phyloP scores from a whole-genome alignment of 805 yeast genomes.

The Starmera caribaea region DNA sequence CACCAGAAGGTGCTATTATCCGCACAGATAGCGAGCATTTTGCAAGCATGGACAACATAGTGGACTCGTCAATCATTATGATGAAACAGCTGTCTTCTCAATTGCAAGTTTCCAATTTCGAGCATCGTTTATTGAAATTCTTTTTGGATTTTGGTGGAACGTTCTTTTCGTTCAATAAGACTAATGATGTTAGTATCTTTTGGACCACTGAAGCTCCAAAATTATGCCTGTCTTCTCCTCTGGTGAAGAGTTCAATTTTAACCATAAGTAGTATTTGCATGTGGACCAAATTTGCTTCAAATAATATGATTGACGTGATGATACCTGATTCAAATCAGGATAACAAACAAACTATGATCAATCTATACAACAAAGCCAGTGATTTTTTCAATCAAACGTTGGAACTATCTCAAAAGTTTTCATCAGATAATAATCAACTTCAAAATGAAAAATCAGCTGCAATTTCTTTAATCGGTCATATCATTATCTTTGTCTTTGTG shows the following conservation, averaged over 20 bases:
- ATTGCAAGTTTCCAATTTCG: constrained; percentile 10
- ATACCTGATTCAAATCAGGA: constrained; percentile 6
- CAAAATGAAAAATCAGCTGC: constrained; percentile 5
- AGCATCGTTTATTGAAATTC: constrained; percentile 11
- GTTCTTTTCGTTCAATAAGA: constrained; percentile 10
- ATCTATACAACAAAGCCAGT: constrained; percentile 8
- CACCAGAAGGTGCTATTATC: too few relatives aligned
- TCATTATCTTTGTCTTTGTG: constrained; percentile 11
- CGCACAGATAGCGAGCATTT: neutral
- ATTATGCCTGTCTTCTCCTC: constrained; percentile 9
- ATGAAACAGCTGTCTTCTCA: constrained; percentile 3
- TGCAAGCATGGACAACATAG: neutral
- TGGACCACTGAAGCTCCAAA: constrained; percentile 11
- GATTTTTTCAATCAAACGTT: constrained; percentile 8
- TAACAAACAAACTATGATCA: constrained; percentile 3
- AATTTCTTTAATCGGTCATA: constrained; percentile 8
- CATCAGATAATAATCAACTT: neutral
- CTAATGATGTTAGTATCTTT: constrained; percentile 4
- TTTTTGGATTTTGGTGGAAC: constrained; percentile 14
- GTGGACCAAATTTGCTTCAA: constrained; percentile 10
- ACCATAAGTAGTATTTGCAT: constrained; percentile 13
- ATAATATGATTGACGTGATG: constrained; percentile 5
- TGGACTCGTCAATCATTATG: neutral
- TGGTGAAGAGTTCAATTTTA: constrained; percentile 10
- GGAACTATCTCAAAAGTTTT: constrained; percentile 1